Base-by-base conservation (phyloP, 495 filamentous ascomycete species). In the Aeminium ludgeri region DNA sequence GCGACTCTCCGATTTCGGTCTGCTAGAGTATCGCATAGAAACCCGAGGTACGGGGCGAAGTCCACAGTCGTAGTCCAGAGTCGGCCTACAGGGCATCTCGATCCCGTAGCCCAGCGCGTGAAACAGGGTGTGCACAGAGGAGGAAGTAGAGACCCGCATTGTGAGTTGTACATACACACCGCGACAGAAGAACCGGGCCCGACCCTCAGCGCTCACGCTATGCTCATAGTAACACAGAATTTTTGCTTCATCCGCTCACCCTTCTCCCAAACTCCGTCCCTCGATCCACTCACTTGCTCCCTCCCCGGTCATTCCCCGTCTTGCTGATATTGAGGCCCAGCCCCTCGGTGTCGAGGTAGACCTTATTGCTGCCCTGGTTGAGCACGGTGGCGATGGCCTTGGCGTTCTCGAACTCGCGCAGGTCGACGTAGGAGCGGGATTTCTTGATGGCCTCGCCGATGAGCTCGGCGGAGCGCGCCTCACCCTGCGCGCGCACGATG, bases 361-460 rank as follows among this genome's bases (percentile, higher is more conserved):
- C 65, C 69, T 91, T 93, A 68, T 97, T 97, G 69, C 71, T 75
- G 59, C 83, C 71, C 59, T 86, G 82, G 58, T 92, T 81, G 44
- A 97, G 49, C 30, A 91, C 76, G 38, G 62, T 57, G 1, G 89
- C 91, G 58, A 97, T 91, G 15, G 74, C 71, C 51, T 82, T 71
- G 0, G 89, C 89, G 54, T 94, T 97, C 69, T 97, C 89, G 55
- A 97, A 91, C 69, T 86, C 83, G 59, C 86, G 80, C 53, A 97
- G 71, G 63, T 96, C 89, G 43, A 97, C 81, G 59, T 97, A 97
- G 44, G 80, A 81, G 63, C 85, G 79, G 62, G 73, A 87, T 76
- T 97, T 96, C 78, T 97, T 96, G 74, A 97, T 94, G 27, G 89
- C 89, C 31, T 97, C 89, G 60, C 89, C 89, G 52, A 97, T 94